phyloP scores from a whole-genome alignment of 345 rosid genomes.

The Firmiana major region DNA sequence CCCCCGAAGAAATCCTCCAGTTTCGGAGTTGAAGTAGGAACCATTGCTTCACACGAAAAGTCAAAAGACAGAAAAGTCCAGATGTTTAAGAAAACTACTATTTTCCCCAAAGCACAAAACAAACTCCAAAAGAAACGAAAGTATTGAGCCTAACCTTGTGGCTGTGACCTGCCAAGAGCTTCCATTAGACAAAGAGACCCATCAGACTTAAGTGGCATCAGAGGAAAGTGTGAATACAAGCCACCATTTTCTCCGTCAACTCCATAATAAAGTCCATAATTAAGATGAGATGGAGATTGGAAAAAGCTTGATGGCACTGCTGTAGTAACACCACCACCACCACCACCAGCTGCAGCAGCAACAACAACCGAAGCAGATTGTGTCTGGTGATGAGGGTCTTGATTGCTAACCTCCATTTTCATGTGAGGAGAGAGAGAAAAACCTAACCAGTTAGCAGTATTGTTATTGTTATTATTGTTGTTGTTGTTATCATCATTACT shows the following conservation, averaged over 20 bases:
- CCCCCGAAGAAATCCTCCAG: constrained; percentile 87
- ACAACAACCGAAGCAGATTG: constrained; percentile 25
- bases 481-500: constrained; percentile 48
- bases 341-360: constrained; percentile 26
- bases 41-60: constrained; percentile 41
- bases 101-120: constrained; percentile 24
- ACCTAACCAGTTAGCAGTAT: constrained; percentile 55
- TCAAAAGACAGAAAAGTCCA: constrained; percentile 26
- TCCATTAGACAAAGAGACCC: constrained; percentile 94
- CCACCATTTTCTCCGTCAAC: constrained; percentile 39
- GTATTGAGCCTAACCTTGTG: constrained; percentile 37
- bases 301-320: constrained; percentile 34
- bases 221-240: constrained; percentile 52
- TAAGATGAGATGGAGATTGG: constrained; percentile 32
- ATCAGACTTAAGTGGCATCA: constrained; percentile 90
- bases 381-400: constrained; percentile 16
- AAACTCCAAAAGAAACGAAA: constrained; percentile 24
- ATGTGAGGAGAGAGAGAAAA: constrained; percentile 79
- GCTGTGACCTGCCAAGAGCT: constrained; percentile 71
- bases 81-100: constrained; percentile 8
- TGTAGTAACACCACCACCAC: constrained; percentile 17
- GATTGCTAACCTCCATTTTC: constrained; percentile 53
- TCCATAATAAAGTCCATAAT: constrained; percentile 51
- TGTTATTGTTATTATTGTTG: too few species aligned
- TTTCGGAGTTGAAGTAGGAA: constrained; percentile 60